Evolutionary conservation across 257 asterid species (phyloP).

Genomic region (Cruciata laevipes): DNA sequence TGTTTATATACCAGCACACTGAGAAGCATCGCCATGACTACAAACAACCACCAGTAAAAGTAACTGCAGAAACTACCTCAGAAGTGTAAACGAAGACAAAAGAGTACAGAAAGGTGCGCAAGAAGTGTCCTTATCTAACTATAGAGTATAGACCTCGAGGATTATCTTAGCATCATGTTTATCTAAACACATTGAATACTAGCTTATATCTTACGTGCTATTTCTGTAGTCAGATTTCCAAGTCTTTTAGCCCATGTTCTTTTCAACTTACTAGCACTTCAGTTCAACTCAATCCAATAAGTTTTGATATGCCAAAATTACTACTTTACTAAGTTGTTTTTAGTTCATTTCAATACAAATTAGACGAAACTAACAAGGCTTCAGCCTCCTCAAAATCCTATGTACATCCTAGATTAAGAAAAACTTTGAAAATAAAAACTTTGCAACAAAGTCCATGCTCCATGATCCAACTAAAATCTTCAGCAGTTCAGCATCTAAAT

Average conservation of each 20-base stretch:
- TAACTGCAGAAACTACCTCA: conserved; percentile 7
- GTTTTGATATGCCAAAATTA: too few species aligned
- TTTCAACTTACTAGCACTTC: too few species aligned
- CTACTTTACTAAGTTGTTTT: too few species aligned
- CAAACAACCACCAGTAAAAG: background rate
- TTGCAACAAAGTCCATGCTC: background rate
- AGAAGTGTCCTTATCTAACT: background rate
- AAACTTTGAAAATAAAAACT: background rate
- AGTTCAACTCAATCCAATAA: too few species aligned
- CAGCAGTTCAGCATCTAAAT: too few species aligned
- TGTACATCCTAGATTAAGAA: background rate
- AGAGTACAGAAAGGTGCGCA: background rate
- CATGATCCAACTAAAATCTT: background rate
- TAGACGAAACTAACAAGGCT: background rate
- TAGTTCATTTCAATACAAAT: too few species aligned
- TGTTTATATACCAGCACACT: background rate
- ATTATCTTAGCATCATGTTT: background rate
- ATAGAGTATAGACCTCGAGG: background rate
- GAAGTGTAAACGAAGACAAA: background rate
- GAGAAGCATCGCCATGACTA: background rate
- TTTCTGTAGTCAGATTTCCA: too few species aligned
- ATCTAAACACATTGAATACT: too few species aligned
- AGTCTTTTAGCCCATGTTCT: too few species aligned
- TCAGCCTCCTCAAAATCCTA: background rate
- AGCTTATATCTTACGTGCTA: too few species aligned